Percentiles rank a stretch among this genome's conserved stretches.
phyloP scores from a whole-genome alignment of 2,329 filamentous ascomycete genomes.

The Fusarium caatingaense region DNA sequence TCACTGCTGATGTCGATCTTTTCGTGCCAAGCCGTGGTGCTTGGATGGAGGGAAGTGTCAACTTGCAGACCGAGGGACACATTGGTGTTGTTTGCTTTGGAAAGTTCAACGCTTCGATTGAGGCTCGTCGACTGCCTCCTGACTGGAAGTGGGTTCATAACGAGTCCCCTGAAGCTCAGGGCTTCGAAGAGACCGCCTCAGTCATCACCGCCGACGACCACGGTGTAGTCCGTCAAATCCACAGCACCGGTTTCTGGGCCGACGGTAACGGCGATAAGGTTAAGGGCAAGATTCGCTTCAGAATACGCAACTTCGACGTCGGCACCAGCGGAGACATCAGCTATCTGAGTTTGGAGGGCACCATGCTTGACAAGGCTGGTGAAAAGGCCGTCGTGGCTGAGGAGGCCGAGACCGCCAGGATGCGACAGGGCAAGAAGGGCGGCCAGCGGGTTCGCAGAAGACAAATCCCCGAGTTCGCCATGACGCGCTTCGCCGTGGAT shows the following conservation, averaged over 20 bases:
- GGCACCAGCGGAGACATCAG: conserved; percentile 79
- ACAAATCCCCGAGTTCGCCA: conserved; percentile 64
- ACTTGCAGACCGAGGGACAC: conserved; percentile 88
- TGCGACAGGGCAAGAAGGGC: conserved; percentile 53
- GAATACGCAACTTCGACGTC: conserved; percentile 86
- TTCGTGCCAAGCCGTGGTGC: conserved; percentile 81
- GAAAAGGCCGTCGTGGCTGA: conserved; percentile 66
- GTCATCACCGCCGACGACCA: conserved; percentile 60
- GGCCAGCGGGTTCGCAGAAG: conserved; percentile 48
- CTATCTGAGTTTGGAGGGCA: conserved; percentile 88
- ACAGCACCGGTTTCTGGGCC: conserved; percentile 77
- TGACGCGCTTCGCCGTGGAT: conserved; percentile 65
- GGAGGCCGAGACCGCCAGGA: conserved; percentile 57
- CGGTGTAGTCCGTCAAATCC: conserved; percentile 64
- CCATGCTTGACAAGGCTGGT: conserved; percentile 77
- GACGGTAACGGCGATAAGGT: conserved; percentile 77
- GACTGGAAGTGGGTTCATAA: conserved; percentile 84
- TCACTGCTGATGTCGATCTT: conserved; percentile 86
- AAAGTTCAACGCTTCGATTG: conserved; percentile 90
- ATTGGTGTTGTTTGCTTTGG: conserved; percentile 91
- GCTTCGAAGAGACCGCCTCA: conserved; percentile 57
- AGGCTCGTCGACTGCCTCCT: conserved; percentile 77
- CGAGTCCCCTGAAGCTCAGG: conserved; percentile 53
- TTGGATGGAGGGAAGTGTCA: conserved; percentile 82
- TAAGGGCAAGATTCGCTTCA: conserved; percentile 77